Base-by-base conservation (phyloP, 805 yeast genomes). In the Kodamaea sagamina region DNA sequence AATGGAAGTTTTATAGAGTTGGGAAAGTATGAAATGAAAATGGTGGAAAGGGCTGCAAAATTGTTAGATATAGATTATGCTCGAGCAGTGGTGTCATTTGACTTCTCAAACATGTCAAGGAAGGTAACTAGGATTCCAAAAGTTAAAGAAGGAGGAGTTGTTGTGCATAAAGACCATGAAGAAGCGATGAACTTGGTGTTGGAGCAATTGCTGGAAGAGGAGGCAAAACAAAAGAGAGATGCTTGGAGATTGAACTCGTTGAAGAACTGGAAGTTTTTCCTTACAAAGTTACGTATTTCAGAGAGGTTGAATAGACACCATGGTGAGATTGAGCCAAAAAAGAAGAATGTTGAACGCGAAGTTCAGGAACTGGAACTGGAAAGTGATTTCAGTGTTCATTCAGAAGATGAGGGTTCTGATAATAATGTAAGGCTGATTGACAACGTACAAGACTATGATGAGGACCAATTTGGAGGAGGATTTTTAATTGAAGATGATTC, bases 1-100 rank as follows among this genome's bases (percentile, higher is more conserved):
- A 90, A 92, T 16, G 95, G 87, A 6, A 75, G 68, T 8, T 76
- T 87, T 42, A 65, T 89, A 4, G 50, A 52, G 2, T 43, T 54
- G 1, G 51, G 44, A 1, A 41, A 39, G 3, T 53, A 50, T 19
- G 67, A 74, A 4, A 63, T 77, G 51, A 73, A 77, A 28, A 62
- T 74, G 44, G 79, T 86, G 0, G 79, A 77, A 28, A 72, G 71
- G 37, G 97, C 98, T 0, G 95, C 95, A 0, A 76, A 75, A 45
- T 57, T 81, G 0, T 54, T 90, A 8, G 79, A 77, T 0, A 73
- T 92, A 5, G 96, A 88, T 50, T 89, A 74, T 66, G 97, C 96
- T 0, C 82, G 80, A 37, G 98, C 97, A 0, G 90, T 89, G 2
- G 82, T 84, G 2, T 88, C 90, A 0, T 92, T 93, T 65, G 93